These are phyloP conservation scores for Ogataea siamensis DNA, from an alignment of 805 yeast species.

Conservation along the genomic window DNA sequence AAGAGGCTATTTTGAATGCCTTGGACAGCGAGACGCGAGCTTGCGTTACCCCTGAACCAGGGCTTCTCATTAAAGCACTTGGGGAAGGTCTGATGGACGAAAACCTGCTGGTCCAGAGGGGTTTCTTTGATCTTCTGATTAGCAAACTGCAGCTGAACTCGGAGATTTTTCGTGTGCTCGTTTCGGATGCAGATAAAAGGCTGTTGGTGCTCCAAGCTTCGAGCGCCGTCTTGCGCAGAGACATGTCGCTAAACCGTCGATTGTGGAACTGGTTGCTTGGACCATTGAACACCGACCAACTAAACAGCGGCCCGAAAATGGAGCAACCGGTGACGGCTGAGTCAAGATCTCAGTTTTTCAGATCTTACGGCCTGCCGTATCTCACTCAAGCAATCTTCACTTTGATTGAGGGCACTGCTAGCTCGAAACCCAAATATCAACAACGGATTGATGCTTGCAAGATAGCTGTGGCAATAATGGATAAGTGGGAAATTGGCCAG, in stretches of 20 bases:
- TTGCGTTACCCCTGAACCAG: slow-evolving; percentile 74
- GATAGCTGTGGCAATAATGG: slow-evolving; percentile 74
- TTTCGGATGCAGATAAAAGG: slow-evolving; percentile 53
- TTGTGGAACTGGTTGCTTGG: slow-evolving; percentile 93
- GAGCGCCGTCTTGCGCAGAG: slow-evolving; percentile 69
- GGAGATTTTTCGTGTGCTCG: slow-evolving; percentile 47
- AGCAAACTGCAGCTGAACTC: slow-evolving; percentile 66
- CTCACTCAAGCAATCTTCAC: slow-evolving; percentile 54
- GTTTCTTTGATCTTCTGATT: slow-evolving; percentile 78
- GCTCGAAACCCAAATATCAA: slow-evolving; percentile 23
- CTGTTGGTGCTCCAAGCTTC: slow-evolving; percentile 62
- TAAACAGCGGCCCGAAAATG: slow-evolving; percentile 7
- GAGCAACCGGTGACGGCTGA: slow-evolving; percentile 13
- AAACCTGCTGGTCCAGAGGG: slow-evolving; percentile 76
- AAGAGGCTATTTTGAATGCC: slow-evolving; percentile 22
- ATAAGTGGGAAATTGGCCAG: slow-evolving; percentile 92
- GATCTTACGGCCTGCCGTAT: slow-evolving; percentile 49
- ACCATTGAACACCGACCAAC: slow-evolving; percentile 46
- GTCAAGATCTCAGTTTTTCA: slow-evolving; percentile 55
- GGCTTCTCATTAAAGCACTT: slow-evolving; percentile 72
- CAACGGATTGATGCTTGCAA: slow-evolving; percentile 53
- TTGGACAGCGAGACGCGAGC: slow-evolving; percentile 47
- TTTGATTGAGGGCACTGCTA: slow-evolving; percentile 37
- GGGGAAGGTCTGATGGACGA: slow-evolving; percentile 64
- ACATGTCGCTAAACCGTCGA: slow-evolving; percentile 92